phyloP scores from a whole-genome alignment of 345 rosid species.

The Syzygium aqueum region DNA sequence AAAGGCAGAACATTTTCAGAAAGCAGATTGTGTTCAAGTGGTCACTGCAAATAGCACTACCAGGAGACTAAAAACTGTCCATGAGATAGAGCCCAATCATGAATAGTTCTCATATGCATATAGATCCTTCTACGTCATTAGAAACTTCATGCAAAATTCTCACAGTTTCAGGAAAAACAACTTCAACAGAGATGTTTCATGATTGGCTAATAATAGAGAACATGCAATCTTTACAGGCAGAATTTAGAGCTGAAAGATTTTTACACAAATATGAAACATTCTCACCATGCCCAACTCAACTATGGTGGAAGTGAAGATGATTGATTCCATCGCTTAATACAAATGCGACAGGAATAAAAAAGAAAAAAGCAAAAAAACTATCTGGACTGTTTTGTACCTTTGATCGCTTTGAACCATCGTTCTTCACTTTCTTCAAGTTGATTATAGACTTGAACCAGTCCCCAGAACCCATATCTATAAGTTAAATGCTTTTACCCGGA shows the following conservation, averaged over 20 bases:
- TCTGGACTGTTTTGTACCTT: conserved; percentile 29
- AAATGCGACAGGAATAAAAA: background rate
- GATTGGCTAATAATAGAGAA: background rate
- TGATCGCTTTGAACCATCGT: conserved; percentile 24
- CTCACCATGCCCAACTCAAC: background rate
- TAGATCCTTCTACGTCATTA: background rate
- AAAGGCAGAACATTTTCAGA: background rate
- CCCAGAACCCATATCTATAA: conserved; percentile 63
- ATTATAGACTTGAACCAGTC: conserved; percentile 72
- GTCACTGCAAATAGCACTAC: background rate
- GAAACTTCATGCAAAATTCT: background rate
- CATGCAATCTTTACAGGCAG: background rate
- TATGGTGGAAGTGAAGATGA: background rate
- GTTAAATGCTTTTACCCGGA: background rate
- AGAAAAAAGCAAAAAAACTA: background rate
- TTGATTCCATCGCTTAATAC: background rate
- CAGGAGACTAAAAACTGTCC: background rate
- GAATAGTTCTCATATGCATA: background rate
- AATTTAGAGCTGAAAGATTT: background rate
- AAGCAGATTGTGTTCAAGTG: background rate
- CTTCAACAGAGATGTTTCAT: background rate
- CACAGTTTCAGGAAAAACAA: background rate
- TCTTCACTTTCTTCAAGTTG: conserved; percentile 53
- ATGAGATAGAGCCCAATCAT: background rate
- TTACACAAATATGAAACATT: background rate